Conservation (phyloP, 2,329 filamentous ascomycete genomes). For the Ceratocystis smalleyi region DNA sequence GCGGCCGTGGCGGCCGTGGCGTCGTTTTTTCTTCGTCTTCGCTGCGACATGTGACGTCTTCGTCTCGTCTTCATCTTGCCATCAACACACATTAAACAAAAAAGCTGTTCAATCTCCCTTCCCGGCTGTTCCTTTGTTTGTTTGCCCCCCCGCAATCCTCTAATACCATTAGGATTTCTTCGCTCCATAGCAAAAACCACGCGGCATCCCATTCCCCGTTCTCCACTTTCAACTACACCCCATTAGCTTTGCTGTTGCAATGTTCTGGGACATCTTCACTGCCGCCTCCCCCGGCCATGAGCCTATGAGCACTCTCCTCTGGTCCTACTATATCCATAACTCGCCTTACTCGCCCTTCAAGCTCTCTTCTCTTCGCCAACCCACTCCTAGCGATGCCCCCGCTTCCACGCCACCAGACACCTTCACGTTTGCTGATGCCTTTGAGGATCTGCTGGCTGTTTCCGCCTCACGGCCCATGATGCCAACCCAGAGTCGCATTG, state of each 20-base stretch:
- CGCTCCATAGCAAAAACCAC: background rate
- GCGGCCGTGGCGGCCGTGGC: background rate
- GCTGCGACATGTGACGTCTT: no score
- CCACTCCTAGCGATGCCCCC: constrained; percentile 31
- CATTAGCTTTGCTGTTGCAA: background rate
- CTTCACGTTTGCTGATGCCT: constrained; percentile 42
- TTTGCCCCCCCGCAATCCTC: background rate
- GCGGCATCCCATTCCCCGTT: background rate
- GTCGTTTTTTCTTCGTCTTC: no score
- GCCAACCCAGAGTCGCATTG: constrained; percentile 26
- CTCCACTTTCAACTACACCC: background rate
- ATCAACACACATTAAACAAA: no score
- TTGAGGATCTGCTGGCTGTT: constrained; percentile 40
- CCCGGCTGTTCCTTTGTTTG: no score
- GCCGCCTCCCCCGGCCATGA: constrained; percentile 7
- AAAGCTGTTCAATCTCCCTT: no score
- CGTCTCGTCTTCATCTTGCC: no score
- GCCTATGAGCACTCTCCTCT: constrained; percentile 9
- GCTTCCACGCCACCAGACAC: constrained; percentile 24
- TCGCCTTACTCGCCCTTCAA: constrained; percentile 32
- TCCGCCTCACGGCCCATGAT: constrained; percentile 30
- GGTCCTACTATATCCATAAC: constrained; percentile 14
- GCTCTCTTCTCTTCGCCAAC: constrained; percentile 33
- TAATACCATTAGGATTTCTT: background rate
- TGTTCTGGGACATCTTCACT: constrained; percentile 16